Percentiles rank a stretch among this genome's conserved stretches.
Conservation (phyloP, 257 asterid genomes). For the Anisodus acutangulus region DNA sequence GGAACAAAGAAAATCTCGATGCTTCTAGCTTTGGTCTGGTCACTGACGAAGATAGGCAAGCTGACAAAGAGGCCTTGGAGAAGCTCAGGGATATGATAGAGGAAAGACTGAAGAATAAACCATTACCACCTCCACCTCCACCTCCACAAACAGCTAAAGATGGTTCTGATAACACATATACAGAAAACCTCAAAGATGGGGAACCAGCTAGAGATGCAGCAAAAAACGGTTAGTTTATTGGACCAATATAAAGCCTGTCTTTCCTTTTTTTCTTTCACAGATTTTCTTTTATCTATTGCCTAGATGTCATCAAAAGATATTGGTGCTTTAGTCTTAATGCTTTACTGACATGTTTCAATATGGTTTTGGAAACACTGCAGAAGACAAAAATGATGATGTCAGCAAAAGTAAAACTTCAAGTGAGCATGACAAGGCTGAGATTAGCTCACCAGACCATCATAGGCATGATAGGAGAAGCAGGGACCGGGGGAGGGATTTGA, state of each 20-base stretch:
- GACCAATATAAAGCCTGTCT: neutral
- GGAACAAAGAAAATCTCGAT: slow-evolving; percentile 57
- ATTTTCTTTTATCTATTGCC: neutral
- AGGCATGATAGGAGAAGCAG: slow-evolving; percentile 72
- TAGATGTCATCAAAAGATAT: neutral
- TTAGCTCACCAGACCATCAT: slow-evolving; percentile 84
- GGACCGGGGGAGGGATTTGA: slow-evolving; percentile 79
- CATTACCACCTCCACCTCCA: slow-evolving; percentile 91
- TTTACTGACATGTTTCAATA: slow-evolving; percentile 34
- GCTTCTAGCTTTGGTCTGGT: slow-evolving; percentile 75
- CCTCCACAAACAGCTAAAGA: slow-evolving; percentile 54
- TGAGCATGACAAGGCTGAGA: slow-evolving; percentile 69
- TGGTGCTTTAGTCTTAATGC: neutral
- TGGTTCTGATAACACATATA: slow-evolving; percentile 57
- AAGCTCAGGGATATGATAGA: slow-evolving; percentile 77
- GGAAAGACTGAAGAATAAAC: slow-evolving; percentile 86
- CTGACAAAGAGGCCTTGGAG: slow-evolving; percentile 71
- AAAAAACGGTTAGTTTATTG: slow-evolving; percentile 52
- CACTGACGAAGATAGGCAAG: slow-evolving; percentile 73
- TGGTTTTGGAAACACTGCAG: slow-evolving; percentile 54
- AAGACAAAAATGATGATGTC: slow-evolving; percentile 73
- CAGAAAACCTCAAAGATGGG: slow-evolving; percentile 71
- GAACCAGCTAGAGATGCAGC: slow-evolving; percentile 60
- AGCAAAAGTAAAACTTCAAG: slow-evolving; percentile 67
- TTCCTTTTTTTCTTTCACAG: neutral